These are phyloP conservation scores for Podila minutissima DNA, from an alignment of 192 early-diverging fungal genomes.

Conservation along the genomic window DNA sequence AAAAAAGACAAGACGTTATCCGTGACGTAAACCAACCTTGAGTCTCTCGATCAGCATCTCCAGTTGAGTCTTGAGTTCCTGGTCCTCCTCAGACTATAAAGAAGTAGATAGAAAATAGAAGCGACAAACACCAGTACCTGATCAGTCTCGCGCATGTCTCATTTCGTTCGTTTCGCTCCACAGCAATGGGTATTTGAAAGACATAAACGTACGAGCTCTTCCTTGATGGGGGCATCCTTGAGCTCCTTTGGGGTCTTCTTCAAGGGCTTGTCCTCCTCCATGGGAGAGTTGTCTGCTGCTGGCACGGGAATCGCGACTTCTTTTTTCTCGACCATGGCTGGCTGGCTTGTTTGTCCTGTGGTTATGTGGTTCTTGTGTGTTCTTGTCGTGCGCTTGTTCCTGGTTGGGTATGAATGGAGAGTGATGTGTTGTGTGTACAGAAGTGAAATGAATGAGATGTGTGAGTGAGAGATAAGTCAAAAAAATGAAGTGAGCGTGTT, in stretches of 20 bases:
- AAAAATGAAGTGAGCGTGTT: too few relatives aligned
- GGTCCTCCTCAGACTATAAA: slow-evolving; percentile 95
- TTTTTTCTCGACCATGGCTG: slow-evolving; percentile 47
- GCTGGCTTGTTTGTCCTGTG: neutral
- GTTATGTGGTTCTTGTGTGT: too few relatives aligned
- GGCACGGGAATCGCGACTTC: slow-evolving; percentile 44
- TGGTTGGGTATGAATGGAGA: too few relatives aligned
- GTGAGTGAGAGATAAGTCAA: too few relatives aligned
- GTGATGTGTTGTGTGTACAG: too few relatives aligned
- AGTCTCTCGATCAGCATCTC: slow-evolving; percentile 95
- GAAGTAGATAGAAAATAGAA: neutral
- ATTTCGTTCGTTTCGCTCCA: neutral
- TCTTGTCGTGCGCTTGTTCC: too few relatives aligned
- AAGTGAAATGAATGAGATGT: too few relatives aligned
- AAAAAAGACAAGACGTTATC: too few relatives aligned
- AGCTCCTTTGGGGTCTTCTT: slow-evolving; percentile 53
- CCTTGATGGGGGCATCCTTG: slow-evolving; percentile 51
- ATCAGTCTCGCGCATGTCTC: too few relatives aligned
- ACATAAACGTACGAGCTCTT: slow-evolving; percentile 26
- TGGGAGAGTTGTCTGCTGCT: slow-evolving; percentile 50
- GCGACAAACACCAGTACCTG: neutral
- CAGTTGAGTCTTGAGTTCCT: slow-evolving; percentile 90
- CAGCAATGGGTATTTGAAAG: too few relatives aligned
- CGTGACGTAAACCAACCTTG: slow-evolving; percentile 58
- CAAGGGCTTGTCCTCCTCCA: slow-evolving; percentile 53